Base-by-base conservation (phyloP, 495 filamentous ascomycete species). In the Cercophora samala region DNA sequence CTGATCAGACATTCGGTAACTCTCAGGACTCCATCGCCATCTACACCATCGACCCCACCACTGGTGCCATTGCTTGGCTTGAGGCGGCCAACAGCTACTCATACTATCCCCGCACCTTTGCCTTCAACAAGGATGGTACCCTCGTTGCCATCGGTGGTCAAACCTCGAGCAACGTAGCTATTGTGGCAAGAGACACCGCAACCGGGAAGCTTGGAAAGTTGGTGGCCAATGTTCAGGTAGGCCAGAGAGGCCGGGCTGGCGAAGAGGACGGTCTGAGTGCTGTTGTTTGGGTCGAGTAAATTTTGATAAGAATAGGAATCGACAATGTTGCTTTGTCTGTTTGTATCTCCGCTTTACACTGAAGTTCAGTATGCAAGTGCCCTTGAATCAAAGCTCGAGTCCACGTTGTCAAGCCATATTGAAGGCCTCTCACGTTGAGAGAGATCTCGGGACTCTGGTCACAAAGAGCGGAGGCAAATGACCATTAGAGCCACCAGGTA, bases 101-200 rank as follows among this genome's bases (percentile, higher is more conserved):
- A 4, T 80, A 79, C 74, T 82, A 81, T 71, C 79, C 79, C 51
- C 76, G 90, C 8, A 87, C 87, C 3, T 86, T 92, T 74, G 81
- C 81, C 15, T 78, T 92, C 60, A 91, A 89, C 70, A 83, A 84
- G 67, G 81, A 79, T 0, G 89, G 89, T 0, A 81, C 83, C 64
- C 69, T 90, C 58, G 83, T 87, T 1, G 89, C 88, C 0, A 82
- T 91, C 46, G 89, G 87, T 5, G 81, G 89, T 42, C 88, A 91
- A 78, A 83, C 80, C 4, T 87, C 82, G 64, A 79, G 83, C 22
- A 85, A 82, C 58, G 87, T 91, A 0, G 88, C 82, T 1, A 84
- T 91, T 69, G 76, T 91, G 52, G 72, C 76, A 69, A 74, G 88
- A 13, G 83, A 90, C 73, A 72, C 76, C 0, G 66, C 73, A 19